These are phyloP conservation scores for Corylus avellana DNA, from an alignment of 306 rosid genomes.

Conservation along the genomic window DNA sequence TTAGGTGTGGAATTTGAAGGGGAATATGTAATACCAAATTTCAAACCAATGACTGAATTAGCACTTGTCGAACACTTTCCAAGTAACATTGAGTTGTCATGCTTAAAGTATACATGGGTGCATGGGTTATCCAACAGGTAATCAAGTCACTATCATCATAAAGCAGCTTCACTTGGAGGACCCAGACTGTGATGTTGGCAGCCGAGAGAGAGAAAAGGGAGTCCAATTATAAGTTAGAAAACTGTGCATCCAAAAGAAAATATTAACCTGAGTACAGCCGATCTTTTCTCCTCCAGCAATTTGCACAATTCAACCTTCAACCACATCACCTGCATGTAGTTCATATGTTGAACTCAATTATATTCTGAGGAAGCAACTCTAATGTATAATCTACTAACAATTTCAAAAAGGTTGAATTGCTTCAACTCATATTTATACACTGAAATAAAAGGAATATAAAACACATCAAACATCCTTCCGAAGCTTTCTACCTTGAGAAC, in stretches of 20 bases:
- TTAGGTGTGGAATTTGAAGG: background rate
- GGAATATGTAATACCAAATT: background rate
- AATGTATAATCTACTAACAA: conserved; percentile 10
- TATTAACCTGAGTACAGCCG: conserved; percentile 77
- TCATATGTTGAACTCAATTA: conserved; percentile 28
- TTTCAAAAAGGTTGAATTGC: background rate
- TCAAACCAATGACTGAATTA: background rate
- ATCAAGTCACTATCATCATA: background rate
- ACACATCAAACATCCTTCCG: background rate
- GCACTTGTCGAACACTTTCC: background rate
- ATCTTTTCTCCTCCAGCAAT: conserved; percentile 88
- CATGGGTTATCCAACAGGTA: background rate
- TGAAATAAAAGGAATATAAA: background rate
- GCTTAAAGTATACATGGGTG: background rate
- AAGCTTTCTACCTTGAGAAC: background rate
- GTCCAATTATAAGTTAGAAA: conserved; percentile 2
- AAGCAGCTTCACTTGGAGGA: background rate
- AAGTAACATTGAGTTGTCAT: background rate
- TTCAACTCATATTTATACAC: background rate
- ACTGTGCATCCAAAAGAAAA: conserved; percentile 10
- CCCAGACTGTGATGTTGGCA: background rate
- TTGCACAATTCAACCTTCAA: conserved; percentile 87
- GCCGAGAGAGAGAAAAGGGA: background rate
- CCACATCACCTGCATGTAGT: conserved; percentile 74
- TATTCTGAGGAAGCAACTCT: conserved; percentile 13